These are phyloP conservation scores for Ophiostoma ulmi DNA, from an alignment of 2,329 filamentous ascomycete species.

Conservation along the genomic window DNA sequence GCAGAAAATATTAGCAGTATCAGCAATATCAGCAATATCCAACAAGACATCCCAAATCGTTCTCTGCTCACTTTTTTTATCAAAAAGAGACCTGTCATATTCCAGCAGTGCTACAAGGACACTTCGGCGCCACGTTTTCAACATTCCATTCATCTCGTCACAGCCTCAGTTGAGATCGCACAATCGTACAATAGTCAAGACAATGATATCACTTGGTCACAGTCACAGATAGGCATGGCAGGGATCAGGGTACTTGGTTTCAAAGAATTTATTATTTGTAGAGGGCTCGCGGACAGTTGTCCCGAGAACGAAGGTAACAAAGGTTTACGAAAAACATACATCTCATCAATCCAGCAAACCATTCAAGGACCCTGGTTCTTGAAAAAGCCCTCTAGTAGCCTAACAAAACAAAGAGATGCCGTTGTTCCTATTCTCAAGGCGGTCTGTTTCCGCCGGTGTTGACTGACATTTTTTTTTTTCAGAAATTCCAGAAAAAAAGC, in stretches of 20 bases:
- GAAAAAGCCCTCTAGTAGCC: too few species aligned
- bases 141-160: background rate
- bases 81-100: constrained; percentile 6
- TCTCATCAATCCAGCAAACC: too few species aligned
- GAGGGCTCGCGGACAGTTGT: constrained; percentile 1
- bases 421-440: background rate
- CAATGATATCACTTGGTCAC: constrained; percentile 9
- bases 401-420: too few species aligned
- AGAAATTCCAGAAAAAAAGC: too few species aligned
- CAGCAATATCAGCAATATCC: background rate
- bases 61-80: too few species aligned
- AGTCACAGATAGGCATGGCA: background rate
- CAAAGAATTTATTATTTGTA: background rate
- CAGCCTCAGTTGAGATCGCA: background rate
- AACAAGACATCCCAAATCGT: background rate
- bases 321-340: too few species aligned
- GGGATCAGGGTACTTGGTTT: background rate
- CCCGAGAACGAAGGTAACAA: constrained; percentile 5
- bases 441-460: background rate
- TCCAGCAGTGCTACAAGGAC: background rate
- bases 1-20: background rate
- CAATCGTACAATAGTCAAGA: background rate
- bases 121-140: constrained; percentile 3
- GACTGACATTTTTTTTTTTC: background rate
- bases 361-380: too few species aligned